Percentiles rank a stretch among this genome's conserved stretches.
phyloP scores from a whole-genome alignment of 306 rosid species.

The Arachis stenosperma region DNA sequence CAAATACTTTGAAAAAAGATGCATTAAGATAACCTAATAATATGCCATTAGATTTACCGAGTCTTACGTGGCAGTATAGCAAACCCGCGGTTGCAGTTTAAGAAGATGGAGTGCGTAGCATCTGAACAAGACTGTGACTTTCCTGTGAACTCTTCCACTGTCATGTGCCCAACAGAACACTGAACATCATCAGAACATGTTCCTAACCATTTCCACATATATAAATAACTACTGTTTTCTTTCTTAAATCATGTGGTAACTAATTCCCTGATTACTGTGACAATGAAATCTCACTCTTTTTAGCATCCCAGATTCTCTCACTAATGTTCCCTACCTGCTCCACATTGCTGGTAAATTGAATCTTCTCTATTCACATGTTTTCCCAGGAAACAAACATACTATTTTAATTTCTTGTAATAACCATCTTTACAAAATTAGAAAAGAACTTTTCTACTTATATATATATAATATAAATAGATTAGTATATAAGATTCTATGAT shows the following conservation, averaged over 20 bases:
- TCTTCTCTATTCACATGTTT: slow-evolving; percentile 7
- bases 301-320: slow-evolving; percentile 46
- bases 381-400: not conserved
- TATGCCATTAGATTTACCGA: too few species aligned
- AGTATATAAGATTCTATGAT: not conserved
- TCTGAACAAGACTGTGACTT: slow-evolving; percentile 19
- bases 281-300: slow-evolving; percentile 37
- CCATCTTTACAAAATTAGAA: slow-evolving; percentile 10
- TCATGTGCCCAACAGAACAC: slow-evolving; percentile 1
- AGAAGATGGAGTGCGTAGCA: slow-evolving; percentile 28
- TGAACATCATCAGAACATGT: not conserved
- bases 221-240: not conserved
- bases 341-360: slow-evolving; percentile 1
- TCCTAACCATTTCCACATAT: too few species aligned
- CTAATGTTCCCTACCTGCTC: slow-evolving; percentile 33
- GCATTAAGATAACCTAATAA: too few species aligned
- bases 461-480: not conserved
- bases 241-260: slow-evolving; percentile 28
- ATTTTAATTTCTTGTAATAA: slow-evolving; percentile 12
- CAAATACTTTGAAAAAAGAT: too few species aligned
- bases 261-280: slow-evolving; percentile 16
- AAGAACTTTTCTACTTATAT: slow-evolving; percentile 20
- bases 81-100: slow-evolving; percentile 15
- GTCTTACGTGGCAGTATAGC: slow-evolving; percentile 28
- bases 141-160: not conserved